Base-by-base conservation (phyloP, 2,329 filamentous ascomycete genomes). In the Seiridium unicorne region DNA sequence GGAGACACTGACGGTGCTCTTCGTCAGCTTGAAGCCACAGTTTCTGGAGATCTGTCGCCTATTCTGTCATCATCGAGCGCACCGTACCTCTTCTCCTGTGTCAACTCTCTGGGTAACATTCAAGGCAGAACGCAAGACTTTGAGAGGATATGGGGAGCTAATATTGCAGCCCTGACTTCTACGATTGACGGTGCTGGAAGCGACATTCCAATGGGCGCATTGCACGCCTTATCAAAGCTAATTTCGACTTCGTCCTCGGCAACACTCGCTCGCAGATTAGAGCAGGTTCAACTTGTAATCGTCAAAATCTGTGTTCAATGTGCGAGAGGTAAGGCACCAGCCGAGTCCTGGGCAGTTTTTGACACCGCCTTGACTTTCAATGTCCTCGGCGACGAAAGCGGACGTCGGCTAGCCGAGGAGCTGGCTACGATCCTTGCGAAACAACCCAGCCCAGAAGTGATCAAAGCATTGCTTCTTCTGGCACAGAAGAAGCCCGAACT, bases 51-150 rank as follows among this genome's bases (percentile, higher is more conserved):
- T 62, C 77, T 89, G 11, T 77, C 83, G 0, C 74, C 78, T 1
- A 76, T 95, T 13, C 74, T 93, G 3, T 74, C 82, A 2, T 93
- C 91, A 0, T 85, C 90, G 0, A 93, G 92, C 1, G 84, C 86
- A 0, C 74, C 83, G 2, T 83, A 88, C 55, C 73, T 97, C 0
- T 77, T 93, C 6, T 84, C 87, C 0, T 85, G 87, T 9, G 77
- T 96, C 0, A 82, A 87, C 53, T 73, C 82, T 0, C 77, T 88
- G 46, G 81, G 82, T 1, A 70, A 77, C 36, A 76, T 78, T 13
- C 73, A 73, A 44, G 76, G 66, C 58, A 77, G 72, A 59, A 70
- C 70, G 0, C 65, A 67, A 0, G 68, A 71, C 0, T 83, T 81
- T 56, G 68, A 72, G 8, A 63, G 64, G 1, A 72, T 81, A 1